Percentiles rank a stretch among this genome's conserved stretches.
These are phyloP conservation scores for Fusarium nygamai DNA, from an alignment of 2,329 filamentous ascomycete genomes.

Conservation along the genomic window DNA sequence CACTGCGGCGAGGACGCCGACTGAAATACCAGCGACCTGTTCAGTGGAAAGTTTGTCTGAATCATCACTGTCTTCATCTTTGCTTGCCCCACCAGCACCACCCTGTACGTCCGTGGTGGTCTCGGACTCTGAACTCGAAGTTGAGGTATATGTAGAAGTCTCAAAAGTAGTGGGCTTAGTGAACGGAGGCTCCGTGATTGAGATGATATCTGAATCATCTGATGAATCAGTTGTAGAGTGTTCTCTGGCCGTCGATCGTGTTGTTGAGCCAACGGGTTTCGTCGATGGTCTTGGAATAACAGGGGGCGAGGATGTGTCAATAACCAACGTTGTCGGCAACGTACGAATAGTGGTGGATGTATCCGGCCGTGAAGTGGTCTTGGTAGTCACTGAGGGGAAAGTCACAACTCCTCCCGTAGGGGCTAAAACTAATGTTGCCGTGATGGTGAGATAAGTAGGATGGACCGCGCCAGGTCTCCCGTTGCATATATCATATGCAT, in stretches of 20 bases:
- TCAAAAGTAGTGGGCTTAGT: slow-evolving; percentile 4
- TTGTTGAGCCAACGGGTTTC: slow-evolving; percentile 2
- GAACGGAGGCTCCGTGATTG: slow-evolving; percentile 25
- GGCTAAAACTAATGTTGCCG: slow-evolving; percentile 62
- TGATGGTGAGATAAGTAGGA: slow-evolving; percentile 68
- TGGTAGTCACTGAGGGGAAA: slow-evolving; percentile 40
- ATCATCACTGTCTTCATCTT: slow-evolving; percentile 22
- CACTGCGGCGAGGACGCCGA: slow-evolving; percentile 62
- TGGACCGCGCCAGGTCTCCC: slow-evolving; percentile 59
- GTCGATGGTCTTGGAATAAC: slow-evolving; percentile 20
- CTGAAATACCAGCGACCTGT: slow-evolving; percentile 67
- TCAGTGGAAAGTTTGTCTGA: slow-evolving; percentile 46
- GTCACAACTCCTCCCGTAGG: slow-evolving; percentile 44
- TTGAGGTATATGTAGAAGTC: slow-evolving; percentile 14
- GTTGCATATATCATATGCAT: slow-evolving; percentile 68
- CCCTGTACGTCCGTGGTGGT: slow-evolving; percentile 26
- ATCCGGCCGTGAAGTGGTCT: slow-evolving; percentile 4
- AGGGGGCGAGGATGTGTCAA: slow-evolving; percentile 42
- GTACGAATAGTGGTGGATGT: slow-evolving; percentile 26
- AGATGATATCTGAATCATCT: slow-evolving; percentile 5
- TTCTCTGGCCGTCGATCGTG: slow-evolving; percentile 2
- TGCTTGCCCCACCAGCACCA: slow-evolving; percentile 17
- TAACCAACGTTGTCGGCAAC: slow-evolving; percentile 44
- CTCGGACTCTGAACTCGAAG: slow-evolving; percentile 21
- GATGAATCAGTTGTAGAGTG: background rate